Conservation (phyloP, 345 rosid species). For the Erucastrum elatum region DNA sequence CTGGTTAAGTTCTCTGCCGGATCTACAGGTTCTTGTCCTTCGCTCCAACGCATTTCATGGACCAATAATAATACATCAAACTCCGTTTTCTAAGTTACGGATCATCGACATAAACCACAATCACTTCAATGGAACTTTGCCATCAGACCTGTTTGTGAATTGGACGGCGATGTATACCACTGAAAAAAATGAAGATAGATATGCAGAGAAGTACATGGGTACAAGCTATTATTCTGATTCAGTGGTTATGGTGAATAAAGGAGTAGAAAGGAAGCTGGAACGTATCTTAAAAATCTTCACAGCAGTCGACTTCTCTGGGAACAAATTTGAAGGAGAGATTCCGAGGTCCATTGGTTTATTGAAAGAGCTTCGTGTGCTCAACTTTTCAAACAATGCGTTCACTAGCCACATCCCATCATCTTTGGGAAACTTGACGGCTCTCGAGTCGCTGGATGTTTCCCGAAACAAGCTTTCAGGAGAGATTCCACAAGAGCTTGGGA, state of each 20-base stretch:
- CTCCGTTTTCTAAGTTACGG: neutral
- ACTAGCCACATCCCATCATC: neutral
- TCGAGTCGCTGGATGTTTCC: neutral
- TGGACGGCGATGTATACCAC: neutral
- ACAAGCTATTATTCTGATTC: neutral
- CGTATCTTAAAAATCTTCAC: neutral
- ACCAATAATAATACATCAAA: neutral
- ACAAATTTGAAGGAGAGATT: neutral
- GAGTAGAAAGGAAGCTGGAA: neutral
- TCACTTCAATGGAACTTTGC: neutral
- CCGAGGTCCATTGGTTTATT: neutral
- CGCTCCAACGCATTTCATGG: neutral
- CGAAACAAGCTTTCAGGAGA: neutral
- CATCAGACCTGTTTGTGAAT: neutral
- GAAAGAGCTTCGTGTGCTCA: neutral
- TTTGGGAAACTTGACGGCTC: neutral
- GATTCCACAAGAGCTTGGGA: neutral
- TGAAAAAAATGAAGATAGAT: neutral
- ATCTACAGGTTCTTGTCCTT: neutral
- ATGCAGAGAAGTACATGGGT: neutral
- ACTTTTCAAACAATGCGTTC: neutral
- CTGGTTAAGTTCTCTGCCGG: neutral
- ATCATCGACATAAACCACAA: neutral
- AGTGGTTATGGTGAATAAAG: neutral
- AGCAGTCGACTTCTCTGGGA: neutral